Conservation (phyloP, 352 stramenopile genomes). For the Pythium utonaiense region DNA sequence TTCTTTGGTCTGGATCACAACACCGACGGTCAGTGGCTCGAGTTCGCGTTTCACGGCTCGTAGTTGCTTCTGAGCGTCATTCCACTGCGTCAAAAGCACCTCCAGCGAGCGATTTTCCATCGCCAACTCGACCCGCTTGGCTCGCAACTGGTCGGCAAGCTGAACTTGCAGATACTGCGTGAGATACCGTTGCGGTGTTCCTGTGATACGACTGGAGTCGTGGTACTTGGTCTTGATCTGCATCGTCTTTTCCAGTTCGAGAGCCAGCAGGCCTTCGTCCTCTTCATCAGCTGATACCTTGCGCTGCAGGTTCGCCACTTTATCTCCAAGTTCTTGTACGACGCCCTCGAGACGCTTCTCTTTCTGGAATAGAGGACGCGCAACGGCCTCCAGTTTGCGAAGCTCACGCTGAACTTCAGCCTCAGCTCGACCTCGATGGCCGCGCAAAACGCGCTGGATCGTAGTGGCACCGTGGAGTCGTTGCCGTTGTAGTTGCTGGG, state of each 20-base stretch:
- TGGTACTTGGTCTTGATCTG: slow-evolving; percentile 85
- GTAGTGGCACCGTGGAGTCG: slow-evolving; percentile 38
- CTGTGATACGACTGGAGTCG: slow-evolving; percentile 81
- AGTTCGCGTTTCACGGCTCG: slow-evolving; percentile 70
- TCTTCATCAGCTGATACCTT: slow-evolving; percentile 43
- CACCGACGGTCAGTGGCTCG: slow-evolving; percentile 80
- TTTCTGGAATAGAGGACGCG: slow-evolving; percentile 69
- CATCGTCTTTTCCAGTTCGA: slow-evolving; percentile 81
- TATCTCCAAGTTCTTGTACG: slow-evolving; percentile 44
- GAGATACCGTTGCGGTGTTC: slow-evolving; percentile 87
- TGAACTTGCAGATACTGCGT: slow-evolving; percentile 93
- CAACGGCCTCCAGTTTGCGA: slow-evolving; percentile 61
- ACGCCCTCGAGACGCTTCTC: slow-evolving; percentile 35
- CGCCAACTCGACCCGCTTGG: slow-evolving; percentile 61
- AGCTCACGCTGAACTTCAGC: slow-evolving; percentile 77
- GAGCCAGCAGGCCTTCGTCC: slow-evolving; percentile 51
- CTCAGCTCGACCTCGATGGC: slow-evolving; percentile 67
- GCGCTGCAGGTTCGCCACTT: slow-evolving; percentile 38
- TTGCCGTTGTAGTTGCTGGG: slow-evolving; percentile 40
- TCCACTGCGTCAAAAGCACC: slow-evolving; percentile 46
- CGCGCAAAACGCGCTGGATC: slow-evolving; percentile 78
- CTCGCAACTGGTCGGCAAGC: slow-evolving; percentile 78
- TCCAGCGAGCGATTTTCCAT: slow-evolving; percentile 57
- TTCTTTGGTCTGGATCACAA: slow-evolving; percentile 73
- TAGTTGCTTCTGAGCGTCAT: slow-evolving; percentile 67